These are phyloP conservation scores for Leishmania martiniquensis DNA, from an alignment of 208 protist genomes.

Conservation along the genomic window DNA sequence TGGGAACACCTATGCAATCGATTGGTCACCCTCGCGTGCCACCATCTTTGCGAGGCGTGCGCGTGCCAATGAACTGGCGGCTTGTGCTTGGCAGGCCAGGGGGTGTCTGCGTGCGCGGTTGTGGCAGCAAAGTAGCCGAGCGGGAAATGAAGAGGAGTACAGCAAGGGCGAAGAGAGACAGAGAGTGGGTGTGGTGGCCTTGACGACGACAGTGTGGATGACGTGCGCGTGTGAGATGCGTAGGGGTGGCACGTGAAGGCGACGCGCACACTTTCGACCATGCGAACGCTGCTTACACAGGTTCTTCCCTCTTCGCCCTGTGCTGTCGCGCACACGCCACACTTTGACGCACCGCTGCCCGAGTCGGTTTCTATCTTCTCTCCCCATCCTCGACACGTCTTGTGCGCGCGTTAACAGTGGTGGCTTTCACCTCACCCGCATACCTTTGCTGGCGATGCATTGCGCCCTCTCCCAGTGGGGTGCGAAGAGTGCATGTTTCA, in stretches of 20 bases:
- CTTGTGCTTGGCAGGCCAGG: not conserved
- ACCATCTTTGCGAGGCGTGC: not conserved
- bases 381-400: not conserved
- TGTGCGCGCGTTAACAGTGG: not conserved
- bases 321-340: not conserved
- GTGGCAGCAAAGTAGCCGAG: not conserved
- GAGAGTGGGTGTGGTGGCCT: not conserved
- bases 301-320: not conserved
- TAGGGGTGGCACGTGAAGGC: not conserved
- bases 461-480: too few relatives aligned
- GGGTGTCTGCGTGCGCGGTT: not conserved
- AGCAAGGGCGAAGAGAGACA: not conserved
- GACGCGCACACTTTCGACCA: not conserved
- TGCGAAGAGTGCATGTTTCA: too few relatives aligned
- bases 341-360: not conserved
- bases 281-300: not conserved
- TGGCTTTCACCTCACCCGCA: not conserved
- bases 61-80: not conserved
- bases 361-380: not conserved
- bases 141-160: not conserved
- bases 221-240: too few relatives aligned
- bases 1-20: too few relatives aligned
- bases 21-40: not conserved
- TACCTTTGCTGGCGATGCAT: too few relatives aligned
- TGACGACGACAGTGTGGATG: not conserved